A percentile compares a stretch with the other conserved stretches of the same genome.
These are phyloP conservation scores for Zoysia japonica DNA, from an alignment of 176 grass and related monocot species.

Conservation along the genomic window DNA sequence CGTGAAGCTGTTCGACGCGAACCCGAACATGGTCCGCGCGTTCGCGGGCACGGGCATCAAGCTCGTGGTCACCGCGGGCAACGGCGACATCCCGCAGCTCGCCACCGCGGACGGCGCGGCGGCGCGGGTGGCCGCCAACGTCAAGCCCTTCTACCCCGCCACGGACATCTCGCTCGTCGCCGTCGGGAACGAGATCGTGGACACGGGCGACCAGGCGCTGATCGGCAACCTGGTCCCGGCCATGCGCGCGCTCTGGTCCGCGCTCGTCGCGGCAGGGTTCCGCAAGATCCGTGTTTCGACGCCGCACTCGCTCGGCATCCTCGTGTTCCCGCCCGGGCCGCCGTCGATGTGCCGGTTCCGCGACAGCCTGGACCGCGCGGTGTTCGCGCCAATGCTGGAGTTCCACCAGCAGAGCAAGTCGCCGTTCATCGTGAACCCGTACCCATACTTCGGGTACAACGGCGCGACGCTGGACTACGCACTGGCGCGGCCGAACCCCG, in stretches of 20 bases:
- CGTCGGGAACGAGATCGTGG: constrained; percentile 83
- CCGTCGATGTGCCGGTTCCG: constrained; percentile 72
- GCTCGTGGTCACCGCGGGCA: constrained; percentile 66
- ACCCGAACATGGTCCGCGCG: constrained; percentile 64
- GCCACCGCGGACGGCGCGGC: constrained; percentile 52
- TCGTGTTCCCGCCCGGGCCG: constrained; percentile 40
- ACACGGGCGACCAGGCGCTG: constrained; percentile 53
- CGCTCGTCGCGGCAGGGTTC: constrained; percentile 57
- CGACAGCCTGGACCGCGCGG: constrained; percentile 44
- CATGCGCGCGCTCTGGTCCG: constrained; percentile 55
- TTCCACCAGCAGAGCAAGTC: constrained; percentile 58
- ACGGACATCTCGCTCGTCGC: constrained; percentile 69
- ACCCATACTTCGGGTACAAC: constrained; percentile 92
- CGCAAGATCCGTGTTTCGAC: constrained; percentile 66
- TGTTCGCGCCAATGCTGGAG: constrained; percentile 84
- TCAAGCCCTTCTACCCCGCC: constrained; percentile 66
- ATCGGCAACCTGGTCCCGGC: constrained; percentile 72
- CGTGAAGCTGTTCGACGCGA: constrained; percentile 86
- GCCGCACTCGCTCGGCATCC: constrained; percentile 72
- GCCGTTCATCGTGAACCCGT: constrained; percentile 80
- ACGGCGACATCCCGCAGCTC: constrained; percentile 67
- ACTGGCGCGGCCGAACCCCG: constrained; percentile 53
- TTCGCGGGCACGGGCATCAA: constrained; percentile 74
- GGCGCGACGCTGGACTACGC: constrained; percentile 66
- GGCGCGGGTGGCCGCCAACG: constrained; percentile 62